phyloP scores from a whole-genome alignment of 768 basidiomycete species.

The Psilocybe cubensis region DNA sequence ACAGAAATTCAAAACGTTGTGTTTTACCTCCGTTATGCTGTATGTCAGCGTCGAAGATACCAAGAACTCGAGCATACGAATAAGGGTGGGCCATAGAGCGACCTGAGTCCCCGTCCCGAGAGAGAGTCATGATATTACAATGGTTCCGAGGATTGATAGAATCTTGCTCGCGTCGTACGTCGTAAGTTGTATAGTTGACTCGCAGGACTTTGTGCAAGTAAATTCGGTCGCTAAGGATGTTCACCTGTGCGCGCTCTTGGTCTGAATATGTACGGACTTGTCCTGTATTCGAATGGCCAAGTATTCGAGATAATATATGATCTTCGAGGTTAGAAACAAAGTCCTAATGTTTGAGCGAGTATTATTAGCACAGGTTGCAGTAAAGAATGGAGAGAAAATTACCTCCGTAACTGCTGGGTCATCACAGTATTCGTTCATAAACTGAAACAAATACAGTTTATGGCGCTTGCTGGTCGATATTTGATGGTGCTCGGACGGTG shows the following conservation, averaged over 20 bases:
- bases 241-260: slow-evolving; percentile 20
- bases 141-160: slow-evolving; percentile 40
- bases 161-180: slow-evolving; percentile 44
- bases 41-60: too few species aligned
- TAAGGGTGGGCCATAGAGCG: too few species aligned
- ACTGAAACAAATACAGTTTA: not conserved
- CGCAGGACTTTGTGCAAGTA: slow-evolving; percentile 34
- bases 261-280: slow-evolving; percentile 26
- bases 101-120: too few species aligned
- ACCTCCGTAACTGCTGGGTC: not conserved
- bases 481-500: too few species aligned
- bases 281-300: slow-evolving; percentile 3
- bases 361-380: not conserved
- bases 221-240: slow-evolving; percentile 26
- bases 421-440: not conserved
- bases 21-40: too few species aligned
- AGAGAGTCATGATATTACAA: slow-evolving; percentile 39
- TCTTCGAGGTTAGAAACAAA: slow-evolving; percentile 25
- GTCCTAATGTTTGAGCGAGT: not conserved
- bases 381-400: not conserved
- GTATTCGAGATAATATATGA: slow-evolving; percentile 30
- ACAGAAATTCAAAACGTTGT: too few species aligned
- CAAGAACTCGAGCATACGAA: too few species aligned
- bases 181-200: slow-evolving; percentile 48
- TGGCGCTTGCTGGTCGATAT: too few species aligned